Evolutionary conservation across 2,329 filamentous ascomycete genomes (phyloP), one percentile per base, ranked within the genome.

Genomic region (Bipolaris zeicola): DNA sequence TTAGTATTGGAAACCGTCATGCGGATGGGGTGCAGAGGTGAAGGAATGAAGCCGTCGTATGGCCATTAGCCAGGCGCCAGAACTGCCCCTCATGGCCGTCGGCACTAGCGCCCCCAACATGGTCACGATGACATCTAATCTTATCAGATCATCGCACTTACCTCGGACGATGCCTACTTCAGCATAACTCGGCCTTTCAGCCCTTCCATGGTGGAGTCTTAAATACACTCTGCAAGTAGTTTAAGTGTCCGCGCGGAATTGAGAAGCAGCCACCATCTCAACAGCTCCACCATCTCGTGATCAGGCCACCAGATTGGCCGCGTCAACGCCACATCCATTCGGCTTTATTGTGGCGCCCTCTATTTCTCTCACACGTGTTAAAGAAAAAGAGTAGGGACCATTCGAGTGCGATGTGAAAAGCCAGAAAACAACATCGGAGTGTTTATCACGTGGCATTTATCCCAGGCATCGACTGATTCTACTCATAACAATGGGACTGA

Each of bases 61-160:
- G 28, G 54, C 18, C 8, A 14, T 48, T 33, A 44, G 43, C 37
- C 46, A 33, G 28, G 20, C 26, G 24, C 34, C 13, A 11, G 3
- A 39, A 31, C 14, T 28, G 34, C 36, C 49, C 42, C 57, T 50
- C 52, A 36, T 33, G 22, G 41, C 52, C 20, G 26, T 11, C 34
- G 38, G 11, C 37, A 34, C 53, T 52, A 60, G 43, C 41, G 34
- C 31, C 37, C 26, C 42, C 22, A 31, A n/a, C 11, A 39, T 18
- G 36, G 41, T 48, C 37, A 57, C 46, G 18, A 31, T 43, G 50
- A 44, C 55, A 58, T 56, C 50, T 59, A 61, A 61, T 61, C 59
- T 61, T 56, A 61, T 61, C 59, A 51, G 56, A 61, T 61, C 37
- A 53, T 57, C 59, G 53, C 42, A 41, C 16, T 34, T 47, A 11